phyloP scores from a whole-genome alignment of 75 land plant species.

The Gnetum montanum region DNA sequence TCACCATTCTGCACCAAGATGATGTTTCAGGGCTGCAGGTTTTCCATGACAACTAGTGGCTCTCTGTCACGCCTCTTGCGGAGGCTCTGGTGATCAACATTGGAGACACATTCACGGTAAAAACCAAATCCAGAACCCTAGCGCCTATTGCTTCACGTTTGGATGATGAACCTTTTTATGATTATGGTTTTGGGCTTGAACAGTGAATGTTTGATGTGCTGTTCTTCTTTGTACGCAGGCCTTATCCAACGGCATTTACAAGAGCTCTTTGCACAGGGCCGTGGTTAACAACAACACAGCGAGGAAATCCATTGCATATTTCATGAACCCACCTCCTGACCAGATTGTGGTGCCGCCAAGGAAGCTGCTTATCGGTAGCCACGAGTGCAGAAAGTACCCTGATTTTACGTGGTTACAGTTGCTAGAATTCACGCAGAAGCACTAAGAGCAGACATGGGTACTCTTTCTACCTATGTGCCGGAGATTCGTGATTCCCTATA shows the following conservation, averaged over 20 bases:
- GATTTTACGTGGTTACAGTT: slow-evolving; percentile 66
- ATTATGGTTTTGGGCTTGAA: no score
- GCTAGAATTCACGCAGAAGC: slow-evolving; percentile 67
- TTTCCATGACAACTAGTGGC: slow-evolving; percentile 30
- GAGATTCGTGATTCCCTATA: no score
- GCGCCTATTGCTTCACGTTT: no score
- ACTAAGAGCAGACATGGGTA: slow-evolving; percentile 72
- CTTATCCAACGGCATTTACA: slow-evolving; percentile 68
- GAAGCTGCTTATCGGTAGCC: no score
- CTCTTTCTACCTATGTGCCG: no score
- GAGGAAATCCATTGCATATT: slow-evolving; percentile 70
- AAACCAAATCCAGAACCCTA: no score
- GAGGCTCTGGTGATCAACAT: slow-evolving; percentile 48
- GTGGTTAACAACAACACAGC: slow-evolving; percentile 53
- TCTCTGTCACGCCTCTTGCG: slow-evolving; percentile 17
- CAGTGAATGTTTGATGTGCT: no score
- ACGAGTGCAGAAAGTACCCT: no score
- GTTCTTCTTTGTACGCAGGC: no score
- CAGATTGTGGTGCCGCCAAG: slow-evolving; percentile 42
- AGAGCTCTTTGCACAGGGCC: slow-evolving; percentile 73
- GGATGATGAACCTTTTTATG: no score
- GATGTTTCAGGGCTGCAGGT: slow-evolving; percentile 52
- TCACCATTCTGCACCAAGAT: slow-evolving; percentile 61
- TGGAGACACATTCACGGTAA: slow-evolving; percentile 62
- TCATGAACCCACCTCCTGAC: slow-evolving; percentile 45